Evolutionary conservation across 306 rosid species (phyloP).

Genomic region (Gastrolobium villosum): DNA sequence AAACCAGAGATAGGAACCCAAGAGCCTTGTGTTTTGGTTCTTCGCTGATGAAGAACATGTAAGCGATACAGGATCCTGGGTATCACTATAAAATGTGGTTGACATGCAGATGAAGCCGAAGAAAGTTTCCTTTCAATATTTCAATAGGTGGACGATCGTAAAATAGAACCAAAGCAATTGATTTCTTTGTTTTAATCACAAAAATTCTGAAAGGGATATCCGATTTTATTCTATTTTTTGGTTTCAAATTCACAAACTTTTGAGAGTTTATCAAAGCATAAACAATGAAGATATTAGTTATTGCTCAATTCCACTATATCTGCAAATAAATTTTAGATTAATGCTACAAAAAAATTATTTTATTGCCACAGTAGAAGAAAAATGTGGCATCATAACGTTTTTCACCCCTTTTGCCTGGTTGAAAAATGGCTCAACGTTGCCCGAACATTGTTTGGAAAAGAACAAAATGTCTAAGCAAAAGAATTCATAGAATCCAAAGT

Average conservation of each 20-base stretch:
- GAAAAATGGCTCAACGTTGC: constrained; percentile 5
- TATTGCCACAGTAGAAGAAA: background rate
- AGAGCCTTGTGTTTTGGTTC: background rate
- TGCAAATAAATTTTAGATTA: background rate
- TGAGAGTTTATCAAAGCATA: background rate
- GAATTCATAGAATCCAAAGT: background rate
- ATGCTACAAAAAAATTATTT: background rate
- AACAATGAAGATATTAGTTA: background rate
- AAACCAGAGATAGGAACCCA: background rate
- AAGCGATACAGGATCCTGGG: background rate
- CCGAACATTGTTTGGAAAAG: background rate
- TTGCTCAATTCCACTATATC: background rate
- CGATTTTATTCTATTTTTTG: background rate
- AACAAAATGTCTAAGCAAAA: background rate
- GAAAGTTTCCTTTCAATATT: background rate
- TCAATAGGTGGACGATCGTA: constrained; percentile 9
- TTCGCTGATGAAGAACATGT: background rate
- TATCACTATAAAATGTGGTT: background rate
- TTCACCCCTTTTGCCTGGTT: too few species aligned
- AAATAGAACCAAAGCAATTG: background rate
- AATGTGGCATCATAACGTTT: background rate
- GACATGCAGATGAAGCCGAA: background rate
- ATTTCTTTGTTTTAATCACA: constrained; percentile 11
- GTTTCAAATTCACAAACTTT: background rate
- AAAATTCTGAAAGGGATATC: background rate